Conservation (phyloP, 176 grass and related monocot species). For the Juncus inflexus region DNA sequence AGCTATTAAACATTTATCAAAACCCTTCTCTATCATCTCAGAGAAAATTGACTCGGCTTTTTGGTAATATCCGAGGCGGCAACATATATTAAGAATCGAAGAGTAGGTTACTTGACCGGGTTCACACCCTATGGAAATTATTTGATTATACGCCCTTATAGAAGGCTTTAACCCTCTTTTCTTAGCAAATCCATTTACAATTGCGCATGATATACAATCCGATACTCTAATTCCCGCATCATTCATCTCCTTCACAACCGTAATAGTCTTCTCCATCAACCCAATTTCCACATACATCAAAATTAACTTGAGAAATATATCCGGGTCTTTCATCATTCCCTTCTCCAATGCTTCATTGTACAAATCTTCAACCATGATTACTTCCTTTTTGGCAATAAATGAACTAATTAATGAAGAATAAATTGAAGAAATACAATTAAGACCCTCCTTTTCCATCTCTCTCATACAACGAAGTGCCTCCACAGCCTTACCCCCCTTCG, state of each 20-base stretch:
- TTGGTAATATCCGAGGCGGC: constrained; percentile 57
- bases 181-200: constrained; percentile 80
- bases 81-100: constrained; percentile 73
- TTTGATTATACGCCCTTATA: constrained; percentile 56
- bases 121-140: constrained; percentile 51
- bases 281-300: constrained; percentile 66
- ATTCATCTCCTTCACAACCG: constrained; percentile 60
- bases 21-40: constrained; percentile 72
- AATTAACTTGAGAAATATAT: constrained; percentile 72
- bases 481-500: constrained; percentile 44
- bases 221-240: constrained; percentile 58
- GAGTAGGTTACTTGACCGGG: constrained; percentile 93
- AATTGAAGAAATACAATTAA: constrained; percentile 38
- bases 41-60: constrained; percentile 66
- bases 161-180: constrained; percentile 63
- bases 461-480: constrained; percentile 59
- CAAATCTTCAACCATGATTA: constrained; percentile 45
- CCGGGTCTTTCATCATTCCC: constrained; percentile 61
- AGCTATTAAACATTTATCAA: constrained; percentile 72
- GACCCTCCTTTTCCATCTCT: constrained; percentile 58
- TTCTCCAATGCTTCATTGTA: constrained; percentile 54
- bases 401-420: constrained; percentile 64
- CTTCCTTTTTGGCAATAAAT: constrained; percentile 55
- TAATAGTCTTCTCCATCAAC: constrained; percentile 44
- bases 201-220: constrained; percentile 63